These are phyloP conservation scores for Sclerotinia minor DNA, from an alignment of 2,329 filamentous ascomycete genomes.

Conservation along the genomic window DNA sequence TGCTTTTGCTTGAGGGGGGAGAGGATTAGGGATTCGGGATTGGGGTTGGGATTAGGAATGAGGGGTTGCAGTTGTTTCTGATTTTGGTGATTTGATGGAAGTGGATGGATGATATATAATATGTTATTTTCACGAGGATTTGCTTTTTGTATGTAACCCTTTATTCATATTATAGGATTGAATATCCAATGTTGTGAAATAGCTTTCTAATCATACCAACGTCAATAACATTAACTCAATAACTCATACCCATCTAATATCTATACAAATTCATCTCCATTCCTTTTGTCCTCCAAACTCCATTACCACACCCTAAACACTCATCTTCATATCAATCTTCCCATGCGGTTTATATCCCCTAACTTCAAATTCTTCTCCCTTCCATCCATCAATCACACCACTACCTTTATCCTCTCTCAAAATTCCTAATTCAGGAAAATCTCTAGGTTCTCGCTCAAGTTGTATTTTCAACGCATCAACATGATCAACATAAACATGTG, in stretches of 20 bases:
- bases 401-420: constrained; percentile 64
- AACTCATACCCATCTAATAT: constrained; percentile 1
- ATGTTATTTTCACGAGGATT: not conserved
- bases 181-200: not conserved
- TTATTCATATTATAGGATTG: not conserved
- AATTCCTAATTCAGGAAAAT: constrained; percentile 80
- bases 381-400: constrained; percentile 78
- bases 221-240: constrained; percentile 5
- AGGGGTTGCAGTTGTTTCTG: no score
- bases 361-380: constrained; percentile 81
- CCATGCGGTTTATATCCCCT: constrained; percentile 89
- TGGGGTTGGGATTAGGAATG: not conserved
- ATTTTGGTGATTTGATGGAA: no score
- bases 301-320: constrained; percentile 52
- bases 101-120: no score
- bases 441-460: constrained; percentile 73
- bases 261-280: not conserved
- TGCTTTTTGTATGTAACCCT: not conserved
- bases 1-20: not conserved
- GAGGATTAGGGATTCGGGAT: not conserved
- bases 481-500: constrained; percentile 95
- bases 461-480: constrained; percentile 83
- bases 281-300: not conserved
- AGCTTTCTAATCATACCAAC: not conserved
- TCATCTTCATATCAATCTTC: constrained; percentile 98